phyloP scores from a whole-genome alignment of 2,329 filamentous ascomycete genomes.

The Magnaporthiopsis poae region DNA sequence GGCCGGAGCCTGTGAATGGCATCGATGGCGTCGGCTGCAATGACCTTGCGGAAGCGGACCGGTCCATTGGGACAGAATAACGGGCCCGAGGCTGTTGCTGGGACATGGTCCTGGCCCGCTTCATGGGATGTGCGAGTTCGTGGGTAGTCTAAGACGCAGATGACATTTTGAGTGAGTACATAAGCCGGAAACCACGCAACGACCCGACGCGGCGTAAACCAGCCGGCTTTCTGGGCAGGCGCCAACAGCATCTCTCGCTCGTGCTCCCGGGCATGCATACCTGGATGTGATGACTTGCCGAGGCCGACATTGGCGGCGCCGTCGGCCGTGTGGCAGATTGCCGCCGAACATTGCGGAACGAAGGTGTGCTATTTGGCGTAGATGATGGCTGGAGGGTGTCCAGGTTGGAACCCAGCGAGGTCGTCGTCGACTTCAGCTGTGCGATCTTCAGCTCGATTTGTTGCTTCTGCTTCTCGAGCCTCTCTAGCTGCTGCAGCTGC shows the following conservation, averaged over 20 bases:
- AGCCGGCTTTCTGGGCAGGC: no score
- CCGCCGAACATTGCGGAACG: neutral
- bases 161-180: neutral
- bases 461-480: constrained; percentile 2
- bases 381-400: neutral
- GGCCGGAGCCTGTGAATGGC: constrained; percentile 7
- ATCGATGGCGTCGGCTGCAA: constrained; percentile 1
- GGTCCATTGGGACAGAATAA: constrained; percentile 2
- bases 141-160: neutral
- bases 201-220: no score
- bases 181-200: neutral
- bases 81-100: constrained; percentile 3
- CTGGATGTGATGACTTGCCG: neutral
- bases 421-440: constrained; percentile 3
- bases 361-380: neutral
- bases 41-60: constrained; percentile 4
- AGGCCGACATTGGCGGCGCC: neutral
- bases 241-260: neutral
- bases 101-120: constrained; percentile 8
- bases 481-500: constrained; percentile 5
- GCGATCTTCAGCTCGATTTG: constrained; percentile 6
- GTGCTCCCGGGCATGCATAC: neutral
- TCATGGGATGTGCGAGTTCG: constrained; percentile 7
- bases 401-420: neutral
- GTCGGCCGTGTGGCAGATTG: neutral